Base-by-base conservation (phyloP, 106 monocot genomes). In the Xerophyta viscosa region DNA sequence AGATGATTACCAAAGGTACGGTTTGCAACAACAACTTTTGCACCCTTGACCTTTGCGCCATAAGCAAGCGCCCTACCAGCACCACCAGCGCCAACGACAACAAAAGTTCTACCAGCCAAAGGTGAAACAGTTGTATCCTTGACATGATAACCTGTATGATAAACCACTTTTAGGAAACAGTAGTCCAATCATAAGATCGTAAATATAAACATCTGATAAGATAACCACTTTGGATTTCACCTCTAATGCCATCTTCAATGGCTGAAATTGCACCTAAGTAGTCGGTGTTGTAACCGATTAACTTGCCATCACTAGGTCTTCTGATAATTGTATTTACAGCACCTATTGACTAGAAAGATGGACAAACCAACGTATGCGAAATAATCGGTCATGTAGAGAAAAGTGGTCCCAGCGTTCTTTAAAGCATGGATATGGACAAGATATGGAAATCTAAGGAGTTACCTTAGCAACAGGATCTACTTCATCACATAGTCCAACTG, bases 11-110 rank as follows among this genome's bases (percentile, higher is more conserved):
- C 92, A 60, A 68, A 79, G 46, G 86, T 86, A 41, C 96, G 85
- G 58, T 98, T 98, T 31, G 85, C 85, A 69, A 98, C 66, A 1
- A 89, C 68, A 71, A 98, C 79, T 64, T 56, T 89, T 60, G 96
- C 88, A 51, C 89, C 96, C 59, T 98, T 98, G 46, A 79, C 74
- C 54, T 82, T 90, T 31, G 96, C 96, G 56, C 96, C 96, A 72
- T 86, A 89, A 65, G 89, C 96, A 62, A 90, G 76, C 42, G 96
- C 96, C 51, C 82, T 89, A 37, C 96, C 96, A 77, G 96, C 89
- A 65, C 96, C 96, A 56, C 96, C 96, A 74, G 96, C 96, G 66
- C 96, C 96, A 64, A 98, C 75, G 37, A 98, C 79, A 50, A 98
- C 89, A 82, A 98, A 75, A 15, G 71, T 29, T 60, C 61, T 98